Evolutionary conservation across 768 basidiomycete genomes (phyloP).

Genomic region (Russula emetica): DNA sequence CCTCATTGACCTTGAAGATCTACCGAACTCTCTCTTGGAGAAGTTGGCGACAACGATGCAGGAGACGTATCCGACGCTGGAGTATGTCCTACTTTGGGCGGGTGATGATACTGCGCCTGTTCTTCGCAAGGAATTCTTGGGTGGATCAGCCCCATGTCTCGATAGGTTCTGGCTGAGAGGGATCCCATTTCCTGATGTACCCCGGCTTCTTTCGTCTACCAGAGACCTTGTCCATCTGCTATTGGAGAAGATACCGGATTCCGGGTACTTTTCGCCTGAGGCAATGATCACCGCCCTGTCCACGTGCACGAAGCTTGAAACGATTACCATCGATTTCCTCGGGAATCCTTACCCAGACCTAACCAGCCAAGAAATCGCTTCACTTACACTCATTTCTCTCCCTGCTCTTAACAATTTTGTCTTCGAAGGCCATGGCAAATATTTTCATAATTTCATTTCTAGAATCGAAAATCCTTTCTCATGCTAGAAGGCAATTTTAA

Average conservation of each 20-base stretch:
- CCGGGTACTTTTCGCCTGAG: constrained; percentile 9
- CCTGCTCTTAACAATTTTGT: neutral
- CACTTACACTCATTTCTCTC: neutral
- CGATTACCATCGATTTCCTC: neutral
- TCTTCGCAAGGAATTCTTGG: neutral
- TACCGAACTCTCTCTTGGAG: neutral
- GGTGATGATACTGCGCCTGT: neutral
- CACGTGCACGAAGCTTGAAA: neutral
- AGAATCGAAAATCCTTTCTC: neutral
- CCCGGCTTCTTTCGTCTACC: neutral
- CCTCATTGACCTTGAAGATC: neutral
- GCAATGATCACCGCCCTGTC: neutral
- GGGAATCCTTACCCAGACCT: neutral
- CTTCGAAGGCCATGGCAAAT: neutral
- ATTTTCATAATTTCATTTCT: neutral
- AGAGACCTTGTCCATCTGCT: neutral
- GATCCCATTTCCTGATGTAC: constrained; percentile 5
- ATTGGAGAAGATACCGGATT: constrained; percentile 4
- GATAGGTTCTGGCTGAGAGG: neutral
- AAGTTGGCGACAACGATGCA: neutral
- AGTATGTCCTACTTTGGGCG: neutral
- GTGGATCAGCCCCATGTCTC: constrained; percentile 3
- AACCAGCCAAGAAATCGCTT: neutral
- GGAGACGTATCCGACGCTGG: neutral
- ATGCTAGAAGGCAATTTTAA: neutral